These are phyloP conservation scores for Alisma plantagoaquatica DNA, from an alignment of 106 monocot genomes.

Conservation along the genomic window DNA sequence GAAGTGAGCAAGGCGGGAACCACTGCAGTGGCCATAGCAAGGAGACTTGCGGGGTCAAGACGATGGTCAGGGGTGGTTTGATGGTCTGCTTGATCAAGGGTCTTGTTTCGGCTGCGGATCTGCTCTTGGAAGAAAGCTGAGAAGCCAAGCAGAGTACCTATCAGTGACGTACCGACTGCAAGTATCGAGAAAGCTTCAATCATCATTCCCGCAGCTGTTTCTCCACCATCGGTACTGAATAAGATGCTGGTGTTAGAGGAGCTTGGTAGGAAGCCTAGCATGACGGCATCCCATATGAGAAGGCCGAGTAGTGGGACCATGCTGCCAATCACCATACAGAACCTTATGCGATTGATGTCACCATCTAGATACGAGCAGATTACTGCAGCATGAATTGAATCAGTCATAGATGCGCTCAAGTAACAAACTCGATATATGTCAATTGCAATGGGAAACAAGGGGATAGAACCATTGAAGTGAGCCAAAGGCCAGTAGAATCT, in stretches of 20 bases:
- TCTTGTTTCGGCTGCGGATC: background rate
- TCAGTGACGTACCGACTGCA: conserved; percentile 50
- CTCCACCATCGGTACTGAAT: no score
- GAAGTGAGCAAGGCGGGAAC: conserved; percentile 31
- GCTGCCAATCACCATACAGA: conserved; percentile 40
- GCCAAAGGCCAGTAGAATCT: no score
- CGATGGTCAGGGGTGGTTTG: background rate
- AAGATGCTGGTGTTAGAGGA: no score
- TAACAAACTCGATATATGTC: no score
- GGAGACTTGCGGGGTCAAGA: conserved; percentile 7
- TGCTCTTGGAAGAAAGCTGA: conserved; percentile 54
- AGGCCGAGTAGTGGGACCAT: conserved; percentile 40
- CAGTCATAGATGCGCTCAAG: no score
- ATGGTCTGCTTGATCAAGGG: background rate
- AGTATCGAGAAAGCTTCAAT: conserved; percentile 45
- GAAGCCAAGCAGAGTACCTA: conserved; percentile 48
- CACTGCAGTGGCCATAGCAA: conserved; percentile 20
- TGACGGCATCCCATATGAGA: conserved; percentile 45
- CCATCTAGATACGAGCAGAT: conserved; percentile 56
- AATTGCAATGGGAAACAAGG: no score
- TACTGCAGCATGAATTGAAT: no score
- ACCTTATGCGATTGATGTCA: conserved; percentile 35
- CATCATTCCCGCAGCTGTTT: no score
- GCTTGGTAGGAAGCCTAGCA: conserved; percentile 18
- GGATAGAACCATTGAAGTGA: no score